phyloP scores from a whole-genome alignment of 352 stramenopile species.

The Aphanomyces stellatus region DNA sequence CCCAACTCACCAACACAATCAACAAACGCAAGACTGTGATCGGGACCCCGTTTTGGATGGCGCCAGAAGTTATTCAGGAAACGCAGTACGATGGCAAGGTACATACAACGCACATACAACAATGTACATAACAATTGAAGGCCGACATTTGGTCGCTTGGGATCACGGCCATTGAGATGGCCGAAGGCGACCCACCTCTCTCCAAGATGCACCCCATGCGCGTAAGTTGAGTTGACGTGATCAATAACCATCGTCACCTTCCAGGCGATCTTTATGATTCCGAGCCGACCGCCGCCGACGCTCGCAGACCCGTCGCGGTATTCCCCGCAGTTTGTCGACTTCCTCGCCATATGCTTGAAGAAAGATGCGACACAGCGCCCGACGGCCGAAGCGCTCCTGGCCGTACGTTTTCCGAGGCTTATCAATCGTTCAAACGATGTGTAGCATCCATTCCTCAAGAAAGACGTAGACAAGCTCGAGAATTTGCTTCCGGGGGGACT shows the following conservation, averaged over 20 bases:
- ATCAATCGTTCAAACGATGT: no score
- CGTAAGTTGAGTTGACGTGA: no score
- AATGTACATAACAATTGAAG: background rate
- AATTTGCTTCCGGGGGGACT: slow-evolving; percentile 28
- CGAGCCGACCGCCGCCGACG: slow-evolving; percentile 47
- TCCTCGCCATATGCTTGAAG: slow-evolving; percentile 51
- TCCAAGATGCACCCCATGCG: slow-evolving; percentile 83
- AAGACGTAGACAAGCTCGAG: slow-evolving; percentile 43
- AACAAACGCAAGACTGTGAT: slow-evolving; percentile 87
- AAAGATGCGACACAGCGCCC: slow-evolving; percentile 51
- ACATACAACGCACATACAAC: background rate
- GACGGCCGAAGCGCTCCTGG: slow-evolving; percentile 38
- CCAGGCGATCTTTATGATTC: slow-evolving; percentile 67
- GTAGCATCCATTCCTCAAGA: slow-evolving; percentile 48
- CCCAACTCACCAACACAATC: slow-evolving; percentile 83
- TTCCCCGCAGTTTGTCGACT: slow-evolving; percentile 47
- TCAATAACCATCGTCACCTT: no score
- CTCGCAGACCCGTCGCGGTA: slow-evolving; percentile 34
- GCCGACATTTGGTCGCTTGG: slow-evolving; percentile 77
- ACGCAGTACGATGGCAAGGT: slow-evolving; percentile 73
- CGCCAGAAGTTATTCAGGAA: slow-evolving; percentile 85
- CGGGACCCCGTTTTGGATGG: slow-evolving; percentile 89
- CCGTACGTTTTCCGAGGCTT: slow-evolving; percentile 13
- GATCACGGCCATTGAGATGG: slow-evolving; percentile 87
- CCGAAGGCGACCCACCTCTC: slow-evolving; percentile 77